Evolutionary conservation across 1,284 basidiomycete species (phyloP).

Genomic region (Fistulinella staudtii): DNA sequence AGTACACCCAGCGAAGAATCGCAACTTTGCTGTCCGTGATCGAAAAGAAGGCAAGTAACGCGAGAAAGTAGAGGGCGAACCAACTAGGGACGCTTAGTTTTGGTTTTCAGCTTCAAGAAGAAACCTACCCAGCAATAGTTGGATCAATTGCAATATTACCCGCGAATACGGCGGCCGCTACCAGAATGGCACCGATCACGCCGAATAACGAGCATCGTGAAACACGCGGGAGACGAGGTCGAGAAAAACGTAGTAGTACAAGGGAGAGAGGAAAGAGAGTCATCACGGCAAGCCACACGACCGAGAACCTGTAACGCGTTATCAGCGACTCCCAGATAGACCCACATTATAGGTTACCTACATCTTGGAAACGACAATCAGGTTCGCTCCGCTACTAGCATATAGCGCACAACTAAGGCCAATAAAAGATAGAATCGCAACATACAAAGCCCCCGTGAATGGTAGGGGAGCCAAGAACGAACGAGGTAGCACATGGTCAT

Average conservation of each 20-base stretch:
- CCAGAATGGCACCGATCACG: slow-evolving; percentile 40
- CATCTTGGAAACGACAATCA: slow-evolving; percentile 57
- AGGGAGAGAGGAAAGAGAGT: slow-evolving; percentile 58
- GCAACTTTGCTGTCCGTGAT: slow-evolving; percentile 50
- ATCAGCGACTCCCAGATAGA: not conserved
- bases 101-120: not conserved
- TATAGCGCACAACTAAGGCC: slow-evolving; percentile 53
- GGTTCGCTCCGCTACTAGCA: slow-evolving; percentile 50
- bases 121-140: slow-evolving; percentile 47
- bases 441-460: slow-evolving; percentile 48
- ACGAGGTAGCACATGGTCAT: slow-evolving; percentile 56
- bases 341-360: slow-evolving; percentile 19
- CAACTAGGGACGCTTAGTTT: slow-evolving; percentile 40
- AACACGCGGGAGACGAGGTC: slow-evolving; percentile 51
- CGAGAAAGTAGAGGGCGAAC: slow-evolving; percentile 57
- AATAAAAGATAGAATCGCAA: slow-evolving; percentile 51
- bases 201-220: slow-evolving; percentile 38
- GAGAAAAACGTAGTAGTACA: slow-evolving; percentile 59
- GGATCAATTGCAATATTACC: slow-evolving; percentile 62
- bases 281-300: slow-evolving; percentile 65
- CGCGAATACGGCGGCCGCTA: slow-evolving; percentile 47
- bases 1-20: slow-evolving; percentile 51
- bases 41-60: slow-evolving; percentile 45
- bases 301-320: slow-evolving; percentile 43
- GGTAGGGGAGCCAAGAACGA: slow-evolving; percentile 49